Base-by-base conservation (phyloP, 2,329 filamentous ascomycete genomes). In the Cytospora schulzeri region DNA sequence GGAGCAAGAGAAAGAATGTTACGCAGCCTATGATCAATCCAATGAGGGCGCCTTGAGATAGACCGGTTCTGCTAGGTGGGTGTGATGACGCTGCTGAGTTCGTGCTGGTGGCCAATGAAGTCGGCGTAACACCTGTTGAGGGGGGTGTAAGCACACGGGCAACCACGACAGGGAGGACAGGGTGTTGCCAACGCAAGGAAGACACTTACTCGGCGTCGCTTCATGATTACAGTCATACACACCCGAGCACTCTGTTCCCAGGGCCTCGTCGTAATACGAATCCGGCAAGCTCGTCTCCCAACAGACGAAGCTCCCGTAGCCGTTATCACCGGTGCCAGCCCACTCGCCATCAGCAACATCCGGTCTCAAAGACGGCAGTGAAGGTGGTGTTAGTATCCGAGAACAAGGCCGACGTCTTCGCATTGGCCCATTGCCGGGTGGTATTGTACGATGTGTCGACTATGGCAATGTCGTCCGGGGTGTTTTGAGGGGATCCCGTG, bases 291-390 rank as follows among this genome's bases (percentile, higher is more conserved):
- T 70, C 24, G 33, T 68, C 63, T 73, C 70, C 70, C 72, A 76
- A 61, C 75, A 77, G 1, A 65, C 69, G 54, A 76, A 76, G 22
- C 66, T 66, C 2, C 66, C 68, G 51, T 73, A 76, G 1, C 71
- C 74, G 56, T 77, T 77, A 54, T 71, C 48, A 6, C 73, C 75
- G 0, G 64, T 71, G 5, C 75, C 75, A 1, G 74, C 73, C 31
- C 69, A 73, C 48, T 71, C 66, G 15, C 72, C 73, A 0, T 74
- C 69, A 0, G 61, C 67, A 24, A 73, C 73, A n/a, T 67, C 67
- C 2, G 71, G 68, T 5, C 71, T 70, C 15, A 77, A n/a, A 65
- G 15, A 55, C 64, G 14, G 73, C 70, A 12, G 58, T 72, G 60
- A 77, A 77, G 1, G 66, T 72, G 5, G 70, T 68, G 14, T 69